Percentiles rank a stretch among this genome's conserved stretches.
phyloP scores from a whole-genome alignment of 768 basidiomycete genomes.

The Gelatoporia subvermispora region DNA sequence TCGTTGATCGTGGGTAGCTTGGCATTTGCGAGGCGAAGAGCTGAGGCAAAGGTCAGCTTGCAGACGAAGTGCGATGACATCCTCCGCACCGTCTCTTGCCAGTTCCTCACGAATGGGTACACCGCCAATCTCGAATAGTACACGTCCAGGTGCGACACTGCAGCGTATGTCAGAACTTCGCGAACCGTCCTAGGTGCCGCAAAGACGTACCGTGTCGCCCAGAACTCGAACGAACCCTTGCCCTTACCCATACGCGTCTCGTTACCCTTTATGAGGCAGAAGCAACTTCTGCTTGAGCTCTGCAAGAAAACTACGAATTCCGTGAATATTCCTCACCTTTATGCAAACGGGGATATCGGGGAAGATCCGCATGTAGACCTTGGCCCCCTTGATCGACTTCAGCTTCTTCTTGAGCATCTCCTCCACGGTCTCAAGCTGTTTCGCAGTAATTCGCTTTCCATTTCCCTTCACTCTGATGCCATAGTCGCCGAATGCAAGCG shows the following conservation, averaged over 20 bases:
- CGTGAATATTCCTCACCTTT: constrained; percentile 52
- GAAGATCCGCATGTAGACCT: constrained; percentile 86
- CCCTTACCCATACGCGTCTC: constrained; percentile 99
- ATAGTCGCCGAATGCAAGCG: constrained; percentile 87
- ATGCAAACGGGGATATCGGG: constrained; percentile 97
- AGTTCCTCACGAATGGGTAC: constrained; percentile 85
- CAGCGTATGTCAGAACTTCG: no score
- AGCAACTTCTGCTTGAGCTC: constrained; percentile 1
- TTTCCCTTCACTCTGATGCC: constrained; percentile 85
- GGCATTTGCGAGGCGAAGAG: constrained; percentile 79
- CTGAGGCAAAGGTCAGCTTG: constrained; percentile 33
- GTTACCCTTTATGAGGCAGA: constrained; percentile 62
- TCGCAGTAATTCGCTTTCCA: constrained; percentile 78
- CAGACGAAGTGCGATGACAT: neutral
- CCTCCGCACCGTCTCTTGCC: constrained; percentile 75
- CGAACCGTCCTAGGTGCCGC: no score
- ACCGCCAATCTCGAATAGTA: constrained; percentile 93
- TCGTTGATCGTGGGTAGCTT: constrained; percentile 88
- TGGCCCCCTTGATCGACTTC: constrained; percentile 83
- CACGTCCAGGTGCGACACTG: constrained; percentile 83
- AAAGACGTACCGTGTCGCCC: constrained; percentile 78
- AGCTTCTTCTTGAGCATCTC: constrained; percentile 87
- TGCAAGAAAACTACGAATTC: neutral
- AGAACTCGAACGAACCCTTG: constrained; percentile 95
- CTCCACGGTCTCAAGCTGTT: constrained; percentile 83